Base-by-base conservation (phyloP, 1,284 basidiomycete genomes). In the Malassezia sympodialis region DNA sequence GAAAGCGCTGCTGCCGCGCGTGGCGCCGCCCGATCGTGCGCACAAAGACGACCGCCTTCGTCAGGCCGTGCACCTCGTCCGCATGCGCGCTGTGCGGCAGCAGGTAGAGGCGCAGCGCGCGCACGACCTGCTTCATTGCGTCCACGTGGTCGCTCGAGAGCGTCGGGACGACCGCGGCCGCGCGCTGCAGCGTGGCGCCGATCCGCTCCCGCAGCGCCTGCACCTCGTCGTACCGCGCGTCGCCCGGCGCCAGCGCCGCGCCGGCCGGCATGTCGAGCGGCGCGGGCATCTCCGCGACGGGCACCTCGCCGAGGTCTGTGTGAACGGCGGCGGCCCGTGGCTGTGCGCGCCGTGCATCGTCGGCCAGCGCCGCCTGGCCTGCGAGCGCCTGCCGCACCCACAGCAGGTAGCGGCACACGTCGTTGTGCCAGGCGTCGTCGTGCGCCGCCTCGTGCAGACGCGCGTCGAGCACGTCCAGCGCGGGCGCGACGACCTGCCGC, bases 121-220 rank as follows among this genome's bases (percentile, higher is more conserved):
- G 74, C 32, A 81, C 76, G 8, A 80, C 72, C 52, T 78, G 73
- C 63, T 78, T 78, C 59, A 94, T 83, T 10, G 88, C 85, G 73
- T 98, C 94, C 53, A 91, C 90, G 63, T 93, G 90, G 73, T 91
- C 90, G 28, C 81, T 83, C 51, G 79, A 76, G 63, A 79, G 60
- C 61, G 80, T 74, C 80, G 68, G 61, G 56, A 63, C 54, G 56
- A 56, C 58, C 83, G 65, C 60, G 0, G 88, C 84, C 1, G 90
- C 89, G 15, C 78, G 78, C 60, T 86, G 81, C 28, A 89, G 76
- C 15, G 88, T 77, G 39, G 82, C 76, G 2, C 88, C 90, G 59
- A 86, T 85, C 14, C 83, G 81, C 21, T 75, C 69, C 35, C 86
- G 84, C 68, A 86, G 81, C 0, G 78, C 70, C 10, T 79, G 74